Base-by-base conservation (phyloP, 768 basidiomycete species). In the Podaxis rugospora region DNA sequence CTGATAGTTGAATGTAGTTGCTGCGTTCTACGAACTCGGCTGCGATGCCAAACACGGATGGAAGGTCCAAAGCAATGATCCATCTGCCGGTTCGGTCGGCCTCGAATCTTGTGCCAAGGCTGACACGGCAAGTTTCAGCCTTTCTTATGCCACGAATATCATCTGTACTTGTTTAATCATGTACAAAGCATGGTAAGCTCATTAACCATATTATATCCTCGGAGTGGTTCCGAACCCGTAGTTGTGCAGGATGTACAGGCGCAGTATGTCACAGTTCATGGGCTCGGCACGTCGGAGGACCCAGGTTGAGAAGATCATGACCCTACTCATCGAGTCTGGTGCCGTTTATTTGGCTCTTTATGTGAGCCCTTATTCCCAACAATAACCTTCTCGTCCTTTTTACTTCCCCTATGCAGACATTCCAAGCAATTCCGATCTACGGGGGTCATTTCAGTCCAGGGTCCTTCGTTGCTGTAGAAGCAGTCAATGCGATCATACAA, bases 401-500 rank as follows among this genome's bases (percentile, higher is more conserved):
- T 57, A 35, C 10, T 62, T 5, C 54, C 36, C 10, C 40, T n/a
- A 1, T 28, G 16, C 53, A 70, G 71, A 71, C 70, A 0, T 62
- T 73, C 10, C 71, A 71, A 68, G 70, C 71, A 4, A 62, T 71
- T 21, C 71, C 70, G 13, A 72, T 73, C 46, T 72, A 70, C 21
- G 69, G 67, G 9, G 68, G 66, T 23, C 44, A 57, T n/a, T 63
- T 71, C 37, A 67, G 65, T 25, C 42, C 66, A 16, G 61, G 63
- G 6, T 68, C 69, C 21, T 36, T 64, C 0, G 56, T 70, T 9
- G 69, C 67, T 2, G 67, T 71, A 46, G 67, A 72, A 28, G 64
- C 67, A 2, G 66, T 70, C 51, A 71, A 72, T 32, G 70, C 71
- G 2, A 62, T 72, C 51, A 69, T 71, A 50, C 71, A 72, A 57